Evolutionary conservation across 495 filamentous ascomycete genomes (phyloP).

Genomic region (Neurospora sp.): DNA sequence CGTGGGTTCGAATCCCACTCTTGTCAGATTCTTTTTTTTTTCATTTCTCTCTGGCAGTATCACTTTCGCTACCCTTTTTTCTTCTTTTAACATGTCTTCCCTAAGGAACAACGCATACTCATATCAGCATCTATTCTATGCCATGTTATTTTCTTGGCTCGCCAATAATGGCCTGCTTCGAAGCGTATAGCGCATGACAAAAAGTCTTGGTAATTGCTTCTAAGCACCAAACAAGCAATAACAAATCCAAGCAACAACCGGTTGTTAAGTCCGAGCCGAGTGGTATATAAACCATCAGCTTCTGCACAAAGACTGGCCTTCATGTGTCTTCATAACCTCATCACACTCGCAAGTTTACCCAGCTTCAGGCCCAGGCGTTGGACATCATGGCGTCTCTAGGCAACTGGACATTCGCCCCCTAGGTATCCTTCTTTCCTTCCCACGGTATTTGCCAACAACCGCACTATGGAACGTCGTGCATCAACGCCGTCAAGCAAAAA

Average conservation of each 20-base stretch:
- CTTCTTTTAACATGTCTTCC: background rate
- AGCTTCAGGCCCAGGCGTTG: background rate
- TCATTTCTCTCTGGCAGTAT: background rate
- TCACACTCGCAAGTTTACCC: background rate
- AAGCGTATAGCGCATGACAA: background rate
- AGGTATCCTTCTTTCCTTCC: conserved; percentile 9
- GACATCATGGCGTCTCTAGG: conserved; percentile 1
- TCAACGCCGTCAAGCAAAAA: conserved; percentile 4
- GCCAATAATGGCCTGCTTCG: background rate
- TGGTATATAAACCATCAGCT: background rate
- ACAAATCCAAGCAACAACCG: background rate
- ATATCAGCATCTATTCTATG: background rate
- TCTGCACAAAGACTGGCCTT: background rate
- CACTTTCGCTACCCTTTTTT: background rate
- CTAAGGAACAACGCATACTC: background rate
- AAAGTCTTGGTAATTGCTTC: background rate
- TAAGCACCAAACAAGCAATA: background rate
- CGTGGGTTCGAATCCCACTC: conserved; percentile 6
- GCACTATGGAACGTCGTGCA: conserved; percentile 13
- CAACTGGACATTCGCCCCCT: conserved; percentile 12
- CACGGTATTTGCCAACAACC: conserved; percentile 12
- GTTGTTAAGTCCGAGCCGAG: background rate
- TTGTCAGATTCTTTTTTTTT: background rate
- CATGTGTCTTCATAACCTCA: background rate
- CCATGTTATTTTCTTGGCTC: background rate